Base-by-base conservation (phyloP, 2,329 filamentous ascomycete genomes). In the Allantophomopsis cytisporea region DNA sequence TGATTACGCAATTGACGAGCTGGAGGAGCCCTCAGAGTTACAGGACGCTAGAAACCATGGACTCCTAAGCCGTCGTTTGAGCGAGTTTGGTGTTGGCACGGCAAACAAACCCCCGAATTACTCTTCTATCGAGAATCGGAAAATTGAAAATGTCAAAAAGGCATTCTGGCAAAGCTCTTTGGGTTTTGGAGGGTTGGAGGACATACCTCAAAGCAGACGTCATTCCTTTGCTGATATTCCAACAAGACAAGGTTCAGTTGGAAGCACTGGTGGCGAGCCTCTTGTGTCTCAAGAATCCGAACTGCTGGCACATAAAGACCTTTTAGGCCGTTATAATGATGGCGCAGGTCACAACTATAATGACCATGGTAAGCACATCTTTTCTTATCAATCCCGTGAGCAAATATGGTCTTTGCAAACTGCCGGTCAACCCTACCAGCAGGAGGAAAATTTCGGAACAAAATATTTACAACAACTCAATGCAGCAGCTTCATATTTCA, bases 141-240 rank as follows among this genome's bases (percentile, higher is more conserved):
- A 79, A 49, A 54, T 73, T 8, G 77, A 81, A 43, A 76, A 71
- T 47, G 64, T 80, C 7, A 80, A 79, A 57, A 80, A 75, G 50
- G 75, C 70, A 4, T 72, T 75, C 44, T 87, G 81, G 81, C 79
- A 83, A 47, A 81, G 72, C 48, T 76, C 77, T 5, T 66, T 78
- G n/a, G 76, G 73, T 2, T 82, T 83, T 53, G 69, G 72, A 35
- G 67, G 70, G 13, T 47, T 73, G 17, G 66, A 65, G 4, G 79
- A 83, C 44, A 65, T 76, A 21, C 74, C 79, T 11, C 81, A 87
- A 51, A 86, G 82, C 50, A 73, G 84, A 43, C 76, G 84, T 20
- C 84, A 89, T 57, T 89, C 84, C 2, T 85, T 91, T 53, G 84
- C 76, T 38, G 78, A 78, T 50, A 68, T 80, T 51, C 75, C 72